Evolutionary conservation across 768 basidiomycete genomes (phyloP), one percentile per base, ranked within the genome.

Genomic region (Pulveroboletus ravenelii): DNA sequence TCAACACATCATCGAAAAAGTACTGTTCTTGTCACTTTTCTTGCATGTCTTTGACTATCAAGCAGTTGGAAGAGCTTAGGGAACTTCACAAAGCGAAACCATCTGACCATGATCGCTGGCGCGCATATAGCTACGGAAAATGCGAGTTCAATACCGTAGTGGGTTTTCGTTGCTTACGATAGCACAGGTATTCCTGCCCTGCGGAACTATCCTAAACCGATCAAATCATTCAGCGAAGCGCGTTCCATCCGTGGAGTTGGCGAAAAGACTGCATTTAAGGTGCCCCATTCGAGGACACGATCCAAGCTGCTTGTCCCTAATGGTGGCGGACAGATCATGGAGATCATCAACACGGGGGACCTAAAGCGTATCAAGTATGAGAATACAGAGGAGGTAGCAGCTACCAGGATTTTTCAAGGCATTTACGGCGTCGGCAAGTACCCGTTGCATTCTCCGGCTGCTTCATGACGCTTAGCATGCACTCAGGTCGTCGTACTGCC

Each of bases 341-440:
- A 93, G 64, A 90, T 93, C 27, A 59, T 91, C 23, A 63, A 82
- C 50, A 91, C 89, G 0, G 90, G 90, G 0, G 70, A 76, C n/a
- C 72, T 91, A 29, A 73, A 74, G 18, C 79, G 89, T 14, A 83
- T 93, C 48, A 69, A 68, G 31, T 83, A 82, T 50, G 87, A 88
- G 63, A 74, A 70, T 20, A 85, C 84, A 1, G 81, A 79, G 32
- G 87, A 87, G 45, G 74, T 87, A 1, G 63, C 70, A 35, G 76
- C 76, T 0, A 74, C 77, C 3, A 69, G 73, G 20, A 41, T 82
- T 10, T 93, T 95, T 61, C 78, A 79, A 47, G 87, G 88, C 8
- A 85, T 96, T 38, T 94, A 94, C 59, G 91, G 89, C 30, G 89
- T 93, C 51, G 93, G 91, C 82, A 53, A 52, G 84, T 68, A 48